Percentiles rank a stretch among this genome's conserved stretches.
phyloP scores from a whole-genome alignment of 306 rosid species.

The Quercus berberidifolia region DNA sequence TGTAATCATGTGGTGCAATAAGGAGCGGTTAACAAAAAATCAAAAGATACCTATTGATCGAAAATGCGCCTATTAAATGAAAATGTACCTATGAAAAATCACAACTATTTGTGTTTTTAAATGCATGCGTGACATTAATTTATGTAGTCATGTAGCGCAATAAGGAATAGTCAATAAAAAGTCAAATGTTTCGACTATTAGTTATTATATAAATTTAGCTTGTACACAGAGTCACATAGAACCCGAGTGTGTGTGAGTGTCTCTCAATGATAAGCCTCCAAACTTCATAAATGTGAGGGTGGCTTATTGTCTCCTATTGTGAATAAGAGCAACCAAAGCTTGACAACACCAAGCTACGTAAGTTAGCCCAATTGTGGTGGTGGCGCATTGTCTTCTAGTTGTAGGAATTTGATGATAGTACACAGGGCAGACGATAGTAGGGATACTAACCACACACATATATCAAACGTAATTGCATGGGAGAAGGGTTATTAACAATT shows the following conservation, averaged over 20 bases:
- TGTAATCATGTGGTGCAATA: no score
- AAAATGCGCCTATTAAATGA: no score
- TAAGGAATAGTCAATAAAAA: no score
- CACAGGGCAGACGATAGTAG: background rate
- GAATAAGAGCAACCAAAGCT: no score
- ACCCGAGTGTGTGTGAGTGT: background rate
- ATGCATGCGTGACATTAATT: no score
- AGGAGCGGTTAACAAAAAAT: no score
- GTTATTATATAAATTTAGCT: background rate
- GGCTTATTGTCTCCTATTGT: background rate
- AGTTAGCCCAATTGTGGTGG: no score
- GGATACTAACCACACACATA: no score
- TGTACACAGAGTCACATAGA: conserved; percentile 8
- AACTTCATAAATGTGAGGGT: background rate
- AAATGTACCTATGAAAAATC: no score
- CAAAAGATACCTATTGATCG: no score
- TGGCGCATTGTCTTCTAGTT: background rate
- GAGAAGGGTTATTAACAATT: background rate
- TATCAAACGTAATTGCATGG: background rate
- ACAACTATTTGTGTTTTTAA: no score
- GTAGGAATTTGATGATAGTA: background rate
- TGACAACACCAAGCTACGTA: no score
- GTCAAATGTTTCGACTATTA: accelerated
- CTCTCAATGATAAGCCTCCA: conserved; percentile 10
- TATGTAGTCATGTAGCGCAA: accelerated